These are phyloP conservation scores for Mucor indicus DNA, from an alignment of 371 early-diverging fungal genomes.

Conservation along the genomic window DNA sequence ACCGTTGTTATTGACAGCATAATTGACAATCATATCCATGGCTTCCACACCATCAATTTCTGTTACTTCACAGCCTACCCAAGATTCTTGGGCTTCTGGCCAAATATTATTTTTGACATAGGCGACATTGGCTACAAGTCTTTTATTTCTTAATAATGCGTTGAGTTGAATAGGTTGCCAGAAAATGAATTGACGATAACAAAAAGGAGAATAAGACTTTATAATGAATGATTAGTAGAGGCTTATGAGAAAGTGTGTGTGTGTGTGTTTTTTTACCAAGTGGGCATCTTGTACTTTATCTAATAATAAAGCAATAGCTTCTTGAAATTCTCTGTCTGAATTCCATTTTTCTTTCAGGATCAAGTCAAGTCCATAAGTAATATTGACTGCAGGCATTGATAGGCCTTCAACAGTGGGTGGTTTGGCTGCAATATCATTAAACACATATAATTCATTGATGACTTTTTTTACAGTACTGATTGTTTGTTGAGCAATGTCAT, in stretches of 20 bases:
- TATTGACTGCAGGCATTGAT: constrained; percentile 40
- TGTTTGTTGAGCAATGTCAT: constrained; percentile 39
- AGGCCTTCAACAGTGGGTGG: constrained; percentile 42
- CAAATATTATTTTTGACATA: constrained; percentile 50
- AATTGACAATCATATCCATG: constrained; percentile 49
- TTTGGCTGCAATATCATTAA: constrained; percentile 35
- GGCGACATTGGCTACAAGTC: constrained; percentile 45
- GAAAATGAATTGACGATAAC: constrained; percentile 50
- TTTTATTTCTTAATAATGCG: constrained; percentile 35
- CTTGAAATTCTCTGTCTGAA: constrained; percentile 48
- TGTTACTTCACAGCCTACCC: constrained; percentile 49
- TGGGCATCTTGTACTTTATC: constrained; percentile 54
- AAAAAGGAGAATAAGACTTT: constrained; percentile 47
- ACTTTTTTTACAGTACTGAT: constrained; percentile 46
- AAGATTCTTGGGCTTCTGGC: constrained; percentile 43
- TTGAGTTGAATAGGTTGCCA: constrained; percentile 55
- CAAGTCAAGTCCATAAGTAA: constrained; percentile 39
- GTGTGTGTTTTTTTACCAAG: constrained; percentile 24
- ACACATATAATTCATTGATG: constrained; percentile 44
- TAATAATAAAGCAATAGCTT: constrained; percentile 42
- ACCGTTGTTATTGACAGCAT: constrained; percentile 54
- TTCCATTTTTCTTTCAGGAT: constrained; percentile 42
- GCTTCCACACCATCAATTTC: constrained; percentile 46
- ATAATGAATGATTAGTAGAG: not conserved
- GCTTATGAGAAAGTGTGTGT: not conserved